A percentile compares a stretch with the other conserved stretches of the same genome.
Evolutionary conservation across 345 rosid species (phyloP).

Genomic region (Isatis tinctoria): DNA sequence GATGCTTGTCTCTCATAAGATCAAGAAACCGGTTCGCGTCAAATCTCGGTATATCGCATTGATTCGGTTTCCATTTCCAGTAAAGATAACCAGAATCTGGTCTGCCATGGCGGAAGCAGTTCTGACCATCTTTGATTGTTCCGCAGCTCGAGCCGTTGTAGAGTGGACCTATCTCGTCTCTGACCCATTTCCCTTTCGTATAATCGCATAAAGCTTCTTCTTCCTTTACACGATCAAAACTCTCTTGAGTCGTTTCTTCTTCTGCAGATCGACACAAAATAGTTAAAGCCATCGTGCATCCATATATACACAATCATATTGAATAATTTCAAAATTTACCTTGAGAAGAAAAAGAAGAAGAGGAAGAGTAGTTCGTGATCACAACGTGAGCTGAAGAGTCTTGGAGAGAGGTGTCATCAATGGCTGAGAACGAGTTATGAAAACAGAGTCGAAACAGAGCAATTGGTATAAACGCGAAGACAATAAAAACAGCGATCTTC

Average conservation of each 20-base stretch:
- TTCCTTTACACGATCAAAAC: background rate
- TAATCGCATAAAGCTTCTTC: constrained; percentile 58
- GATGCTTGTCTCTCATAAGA: constrained; percentile 53
- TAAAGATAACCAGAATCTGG: constrained; percentile 73
- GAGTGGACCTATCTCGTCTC: constrained; percentile 62
- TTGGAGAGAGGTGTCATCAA: constrained; percentile 23
- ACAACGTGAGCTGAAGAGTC: constrained; percentile 20
- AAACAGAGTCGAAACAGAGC: constrained; percentile 34
- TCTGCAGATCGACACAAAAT: constrained; percentile 33
- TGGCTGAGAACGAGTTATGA: constrained; percentile 7
- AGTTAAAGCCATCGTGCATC: background rate
- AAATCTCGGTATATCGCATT: constrained; percentile 79
- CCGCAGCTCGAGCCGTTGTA: constrained; percentile 78
- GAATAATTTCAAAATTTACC: constrained; percentile 14
- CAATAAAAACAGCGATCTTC: constrained; percentile 10
- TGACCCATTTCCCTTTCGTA: constrained; percentile 68
- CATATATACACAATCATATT: background rate
- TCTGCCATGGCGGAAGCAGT: constrained; percentile 80
- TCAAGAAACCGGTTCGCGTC: constrained; percentile 61
- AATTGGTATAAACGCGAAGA: constrained; percentile 18
- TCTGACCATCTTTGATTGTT: constrained; percentile 82
- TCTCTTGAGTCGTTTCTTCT: constrained; percentile 32
- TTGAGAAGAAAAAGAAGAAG: constrained; percentile 26
- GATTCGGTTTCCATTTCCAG: constrained; percentile 88
- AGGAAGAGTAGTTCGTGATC: constrained; percentile 11